Conservation (phyloP, 352 stramenopile genomes). For the Globisporangium mamillatum region DNA sequence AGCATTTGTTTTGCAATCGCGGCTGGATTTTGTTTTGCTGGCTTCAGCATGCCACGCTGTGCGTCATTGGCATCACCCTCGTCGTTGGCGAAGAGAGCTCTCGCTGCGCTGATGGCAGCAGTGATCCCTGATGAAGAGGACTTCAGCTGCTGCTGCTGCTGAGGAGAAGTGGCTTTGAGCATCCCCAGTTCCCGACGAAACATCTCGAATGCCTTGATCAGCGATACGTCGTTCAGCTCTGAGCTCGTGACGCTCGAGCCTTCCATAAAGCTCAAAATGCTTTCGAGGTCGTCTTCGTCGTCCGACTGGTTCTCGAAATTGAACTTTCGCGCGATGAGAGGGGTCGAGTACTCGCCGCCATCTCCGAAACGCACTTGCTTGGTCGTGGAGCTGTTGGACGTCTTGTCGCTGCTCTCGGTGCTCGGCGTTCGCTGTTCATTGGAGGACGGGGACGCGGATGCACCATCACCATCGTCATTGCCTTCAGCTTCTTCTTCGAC, state of each 20-base stretch:
- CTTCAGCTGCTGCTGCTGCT: not conserved
- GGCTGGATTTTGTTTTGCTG: not conserved
- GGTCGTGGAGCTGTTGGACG: slow-evolving; percentile 13
- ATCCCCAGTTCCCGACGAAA: slow-evolving; percentile 40
- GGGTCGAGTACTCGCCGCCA: slow-evolving; percentile 41
- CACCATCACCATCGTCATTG: not conserved
- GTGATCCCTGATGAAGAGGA: slow-evolving; percentile 9
- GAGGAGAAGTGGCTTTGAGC: slow-evolving; percentile 7
- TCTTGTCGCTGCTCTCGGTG: slow-evolving; percentile 52
- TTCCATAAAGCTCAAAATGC: slow-evolving; percentile 44
- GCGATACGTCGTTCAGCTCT: slow-evolving; percentile 55
- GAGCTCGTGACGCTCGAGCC: slow-evolving; percentile 50
- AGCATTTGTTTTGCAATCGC: not conserved
- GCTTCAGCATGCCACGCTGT: not conserved
- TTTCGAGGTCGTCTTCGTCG: slow-evolving; percentile 36
- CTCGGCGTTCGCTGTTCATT: slow-evolving; percentile 29
- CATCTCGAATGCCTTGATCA: slow-evolving; percentile 44
- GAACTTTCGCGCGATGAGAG: slow-evolving; percentile 54
- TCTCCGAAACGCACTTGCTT: slow-evolving; percentile 60
- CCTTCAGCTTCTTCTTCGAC: slow-evolving; percentile 3
- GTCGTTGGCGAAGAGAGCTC: slow-evolving; percentile 10
- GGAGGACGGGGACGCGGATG: not conserved
- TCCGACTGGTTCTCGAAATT: slow-evolving; percentile 57
- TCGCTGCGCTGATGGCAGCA: slow-evolving; percentile 14
- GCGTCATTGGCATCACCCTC: not conserved